phyloP scores from a whole-genome alignment of 495 filamentous ascomycete genomes.

The Penicillium dipodomyicola region DNA sequence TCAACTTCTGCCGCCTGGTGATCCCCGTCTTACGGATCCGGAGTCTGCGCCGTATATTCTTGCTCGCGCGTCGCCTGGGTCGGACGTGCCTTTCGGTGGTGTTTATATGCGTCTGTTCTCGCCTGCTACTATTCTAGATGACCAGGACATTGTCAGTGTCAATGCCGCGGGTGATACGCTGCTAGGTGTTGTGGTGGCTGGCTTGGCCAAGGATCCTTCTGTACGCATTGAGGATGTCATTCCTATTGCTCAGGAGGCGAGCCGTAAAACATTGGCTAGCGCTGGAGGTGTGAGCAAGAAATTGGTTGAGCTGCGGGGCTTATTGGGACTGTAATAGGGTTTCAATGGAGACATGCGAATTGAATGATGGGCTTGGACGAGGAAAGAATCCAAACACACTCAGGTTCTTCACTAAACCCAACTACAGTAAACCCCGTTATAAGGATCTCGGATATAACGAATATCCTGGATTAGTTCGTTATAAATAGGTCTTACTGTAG shows the following conservation, averaged over 20 bases:
- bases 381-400: no score
- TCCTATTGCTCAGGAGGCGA: conserved; percentile 65
- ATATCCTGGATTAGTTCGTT: no score
- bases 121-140: conserved; percentile 56
- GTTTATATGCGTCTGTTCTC: conserved; percentile 83
- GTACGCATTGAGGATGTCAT: conserved; percentile 41
- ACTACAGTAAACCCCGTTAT: no score
- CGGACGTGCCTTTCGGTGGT: conserved; percentile 62
- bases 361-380: no score
- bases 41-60: conserved; percentile 67
- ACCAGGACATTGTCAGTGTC: conserved; percentile 72
- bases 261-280: conserved; percentile 70
- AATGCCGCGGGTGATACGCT: conserved; percentile 96
- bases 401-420: no score
- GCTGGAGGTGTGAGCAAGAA: conserved; percentile 63
- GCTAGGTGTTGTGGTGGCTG: conserved; percentile 74
- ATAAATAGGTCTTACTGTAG: no score
- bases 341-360: no score
- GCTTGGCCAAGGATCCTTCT: conserved; percentile 43
- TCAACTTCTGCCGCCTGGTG: conserved; percentile 60
- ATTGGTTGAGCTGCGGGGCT: conserved; percentile 18
- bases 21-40: conserved; percentile 58
- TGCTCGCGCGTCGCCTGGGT: conserved; percentile 44
- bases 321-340: conserved; percentile 10
- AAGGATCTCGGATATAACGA: no score